Base-by-base conservation (phyloP, 805 yeast species). In the Metschnikowia cerradonensis region DNA sequence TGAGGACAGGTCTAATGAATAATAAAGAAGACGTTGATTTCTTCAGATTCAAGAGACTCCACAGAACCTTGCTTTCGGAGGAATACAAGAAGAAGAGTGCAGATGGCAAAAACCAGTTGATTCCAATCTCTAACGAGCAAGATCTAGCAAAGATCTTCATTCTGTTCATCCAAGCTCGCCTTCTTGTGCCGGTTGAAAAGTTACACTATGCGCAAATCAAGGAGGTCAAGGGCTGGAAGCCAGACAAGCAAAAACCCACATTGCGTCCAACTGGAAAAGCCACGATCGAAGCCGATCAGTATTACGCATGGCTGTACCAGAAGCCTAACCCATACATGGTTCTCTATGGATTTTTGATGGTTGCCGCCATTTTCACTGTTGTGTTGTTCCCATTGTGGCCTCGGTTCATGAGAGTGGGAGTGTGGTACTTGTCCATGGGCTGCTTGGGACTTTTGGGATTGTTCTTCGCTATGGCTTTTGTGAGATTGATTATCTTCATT, bases 311-410 rank as follows among this genome's bases (percentile, higher is more conserved):
- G 98, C 75, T 81, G 48, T 90, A 83, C 70, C 81, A 80, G 52
- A 86, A 87, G 45, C 83, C 87, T 26, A 86, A 82, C 59, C 85
- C 90, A 45, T 80, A 67, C 56, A 80, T 87, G 52, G 64, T 81
- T 42, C 65, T 82, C 40, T 83, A 83, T 59, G 85, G 88, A 6
- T 77, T 84, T 2, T 75, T 87, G 56, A 84, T 86, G 26, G 69
- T 92, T 19, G 80, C 79, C 6, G 85, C 80, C 20, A 76, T 86
- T 3, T 81, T 86, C 58, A 75, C 81, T 1, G 65, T 85, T 31
- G 82, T 88, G 34, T 72, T 87, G 62, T 94, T 90, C 83, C 99
- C 98, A 55, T 77, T 94, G 62, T 94, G 99, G 99, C 99, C 99
- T 26, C 63, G 75, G 35, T 82, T 85, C 68, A 83, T 94, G 94